Evolutionary conservation across 2,329 filamentous ascomycete species (phyloP).

Genomic region (Monosporascus sp.): DNA sequence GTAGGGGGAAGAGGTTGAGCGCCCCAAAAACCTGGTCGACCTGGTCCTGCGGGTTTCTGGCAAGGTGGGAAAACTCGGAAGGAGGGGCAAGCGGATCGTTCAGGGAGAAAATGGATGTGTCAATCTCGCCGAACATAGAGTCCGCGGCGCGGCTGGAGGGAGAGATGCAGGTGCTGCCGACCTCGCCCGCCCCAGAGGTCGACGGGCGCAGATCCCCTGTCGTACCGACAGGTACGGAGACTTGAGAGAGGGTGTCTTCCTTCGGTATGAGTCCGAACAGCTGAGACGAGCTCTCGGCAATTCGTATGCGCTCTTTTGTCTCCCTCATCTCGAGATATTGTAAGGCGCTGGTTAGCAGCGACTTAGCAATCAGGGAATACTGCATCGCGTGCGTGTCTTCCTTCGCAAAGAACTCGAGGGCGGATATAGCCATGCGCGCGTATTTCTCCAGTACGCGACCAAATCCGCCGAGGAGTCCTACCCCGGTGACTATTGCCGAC

Average conservation of each 20-base stretch:
- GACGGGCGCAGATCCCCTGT: background rate
- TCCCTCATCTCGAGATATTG: slow-evolving; percentile 45
- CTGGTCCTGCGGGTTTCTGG: slow-evolving; percentile 32
- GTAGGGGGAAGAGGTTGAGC: slow-evolving; percentile 45
- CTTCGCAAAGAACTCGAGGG: slow-evolving; percentile 44
- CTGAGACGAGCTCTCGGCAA: slow-evolving; percentile 46
- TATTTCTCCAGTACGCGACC: slow-evolving; percentile 48
- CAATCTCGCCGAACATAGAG: slow-evolving; percentile 14
- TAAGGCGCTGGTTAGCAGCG: slow-evolving; percentile 40
- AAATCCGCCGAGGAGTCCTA: slow-evolving; percentile 47
- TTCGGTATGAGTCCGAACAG: slow-evolving; percentile 45
- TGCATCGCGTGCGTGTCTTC: slow-evolving; percentile 46
- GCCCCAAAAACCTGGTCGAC: slow-evolving; percentile 37
- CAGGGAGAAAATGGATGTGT: slow-evolving; percentile 28
- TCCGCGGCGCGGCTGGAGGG: slow-evolving; percentile 14
- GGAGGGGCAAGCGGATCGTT: background rate
- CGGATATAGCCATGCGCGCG: slow-evolving; percentile 40
- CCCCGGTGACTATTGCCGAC: slow-evolving; percentile 45
- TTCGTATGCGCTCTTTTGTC: slow-evolving; percentile 38
- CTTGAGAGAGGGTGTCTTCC: slow-evolving; percentile 5
- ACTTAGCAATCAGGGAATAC: slow-evolving; percentile 49
- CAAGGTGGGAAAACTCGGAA: slow-evolving; percentile 36
- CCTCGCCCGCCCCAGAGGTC: slow-evolving; percentile 3
- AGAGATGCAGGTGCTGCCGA: slow-evolving; percentile 18
- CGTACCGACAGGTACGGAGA: background rate